Percentiles rank a stretch among this genome's conserved stretches.
phyloP scores from a whole-genome alignment of 768 basidiomycete genomes.

The Leccinum barrowsii region DNA sequence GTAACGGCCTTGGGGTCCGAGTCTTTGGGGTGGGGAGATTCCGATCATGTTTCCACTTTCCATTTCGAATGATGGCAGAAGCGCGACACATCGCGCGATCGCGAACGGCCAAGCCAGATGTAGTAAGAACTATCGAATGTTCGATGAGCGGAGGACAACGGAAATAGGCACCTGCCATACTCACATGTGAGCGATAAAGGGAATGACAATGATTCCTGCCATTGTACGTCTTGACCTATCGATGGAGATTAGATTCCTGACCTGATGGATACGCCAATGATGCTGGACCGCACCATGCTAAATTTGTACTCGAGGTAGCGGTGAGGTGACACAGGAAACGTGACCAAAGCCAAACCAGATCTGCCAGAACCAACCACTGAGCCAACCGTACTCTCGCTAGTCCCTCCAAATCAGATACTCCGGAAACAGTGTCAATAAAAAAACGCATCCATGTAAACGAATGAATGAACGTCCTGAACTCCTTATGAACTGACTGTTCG shows the following conservation, averaged over 20 bases:
- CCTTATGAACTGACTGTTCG: conserved; percentile 63
- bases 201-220: conserved; percentile 69
- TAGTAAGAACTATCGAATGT: conserved; percentile 53
- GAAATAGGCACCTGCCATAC: conserved; percentile 12
- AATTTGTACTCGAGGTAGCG: conserved; percentile 77
- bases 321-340: conserved; percentile 52
- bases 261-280: neutral
- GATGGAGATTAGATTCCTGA: neutral
- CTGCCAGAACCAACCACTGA: conserved; percentile 76
- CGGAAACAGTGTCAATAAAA: neutral
- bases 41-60: conserved; percentile 60
- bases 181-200: conserved; percentile 61
- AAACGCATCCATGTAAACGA: conserved; percentile 54
- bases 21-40: conserved; percentile 40
- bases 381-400: conserved; percentile 48
- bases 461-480: conserved; percentile 61
- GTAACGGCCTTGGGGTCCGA: conserved; percentile 33
- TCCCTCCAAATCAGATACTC: neutral
- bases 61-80: conserved; percentile 57
- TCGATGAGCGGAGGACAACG: neutral
- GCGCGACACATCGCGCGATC: conserved; percentile 53
- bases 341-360: conserved; percentile 63
- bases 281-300: conserved; percentile 52
- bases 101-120: conserved; percentile 50
- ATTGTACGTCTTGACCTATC: conserved; percentile 45